Conservation (phyloP, 2,329 filamentous ascomycete genomes). For the Cladorrhinum sp. region DNA sequence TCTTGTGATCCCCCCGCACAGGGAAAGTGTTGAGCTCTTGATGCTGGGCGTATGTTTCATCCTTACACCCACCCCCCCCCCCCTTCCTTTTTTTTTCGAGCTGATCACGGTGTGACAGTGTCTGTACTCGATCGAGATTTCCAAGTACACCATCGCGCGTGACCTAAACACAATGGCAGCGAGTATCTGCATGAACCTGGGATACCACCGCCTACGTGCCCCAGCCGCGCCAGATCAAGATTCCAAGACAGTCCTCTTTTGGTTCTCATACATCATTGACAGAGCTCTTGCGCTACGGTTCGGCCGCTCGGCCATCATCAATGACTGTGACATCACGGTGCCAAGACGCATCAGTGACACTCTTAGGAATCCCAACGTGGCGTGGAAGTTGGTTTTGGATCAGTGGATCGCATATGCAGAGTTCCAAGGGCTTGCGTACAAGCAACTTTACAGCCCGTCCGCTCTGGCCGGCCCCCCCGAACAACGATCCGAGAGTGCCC, state of each 20-base stretch:
- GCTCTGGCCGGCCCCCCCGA: slow-evolving; percentile 41
- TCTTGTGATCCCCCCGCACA: slow-evolving; percentile 53
- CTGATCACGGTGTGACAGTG: slow-evolving; percentile 39
- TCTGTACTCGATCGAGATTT: slow-evolving; percentile 60
- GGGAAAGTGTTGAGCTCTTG: slow-evolving; percentile 56
- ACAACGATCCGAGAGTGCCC: slow-evolving; percentile 41
- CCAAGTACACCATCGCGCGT: slow-evolving; percentile 62
- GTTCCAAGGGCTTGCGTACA: slow-evolving; percentile 58
- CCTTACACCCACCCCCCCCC: not conserved
- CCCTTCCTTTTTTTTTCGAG: not conserved
- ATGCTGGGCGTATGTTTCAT: slow-evolving; percentile 50
- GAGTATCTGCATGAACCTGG: slow-evolving; percentile 59
- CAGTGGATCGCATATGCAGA: slow-evolving; percentile 55
- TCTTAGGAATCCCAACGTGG: slow-evolving; percentile 29
- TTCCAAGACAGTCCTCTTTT: slow-evolving; percentile 45
- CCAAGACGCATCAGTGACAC: slow-evolving; percentile 33
- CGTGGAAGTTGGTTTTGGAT: slow-evolving; percentile 47
- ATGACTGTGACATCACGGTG: slow-evolving; percentile 54
- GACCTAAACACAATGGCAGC: slow-evolving; percentile 58
- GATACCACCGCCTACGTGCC: slow-evolving; percentile 51
- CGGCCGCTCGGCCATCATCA: slow-evolving; percentile 56
- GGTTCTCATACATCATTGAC: slow-evolving; percentile 54
- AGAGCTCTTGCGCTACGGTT: slow-evolving; percentile 57
- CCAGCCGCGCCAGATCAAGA: slow-evolving; percentile 18
- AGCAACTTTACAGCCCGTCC: slow-evolving; percentile 51